Evolutionary conservation across 805 yeast genomes (phyloP).

Genomic region (Candida insectalens): DNA sequence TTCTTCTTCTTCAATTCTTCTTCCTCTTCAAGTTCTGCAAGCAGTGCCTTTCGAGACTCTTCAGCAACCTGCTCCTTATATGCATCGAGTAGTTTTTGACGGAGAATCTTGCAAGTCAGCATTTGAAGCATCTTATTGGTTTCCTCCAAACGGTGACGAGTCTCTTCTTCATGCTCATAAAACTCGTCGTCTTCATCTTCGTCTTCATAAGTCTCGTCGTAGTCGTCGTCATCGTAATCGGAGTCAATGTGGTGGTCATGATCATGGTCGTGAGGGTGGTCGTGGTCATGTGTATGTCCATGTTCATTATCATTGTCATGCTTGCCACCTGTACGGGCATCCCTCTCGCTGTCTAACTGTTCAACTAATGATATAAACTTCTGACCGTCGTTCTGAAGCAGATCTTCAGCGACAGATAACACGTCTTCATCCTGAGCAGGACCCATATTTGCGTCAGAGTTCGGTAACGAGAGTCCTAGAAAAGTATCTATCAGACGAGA

Average conservation of each 20-base stretch:
- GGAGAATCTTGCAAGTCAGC: constrained; percentile 70
- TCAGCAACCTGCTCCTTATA: constrained; percentile 76
- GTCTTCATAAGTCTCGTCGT: constrained; percentile 7
- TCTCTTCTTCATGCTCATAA: constrained; percentile 35
- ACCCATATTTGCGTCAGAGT: background rate
- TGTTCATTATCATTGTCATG: background rate
- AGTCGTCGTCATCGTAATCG: constrained; percentile 9
- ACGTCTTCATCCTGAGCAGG: constrained; percentile 6
- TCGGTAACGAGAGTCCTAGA: constrained; percentile 11
- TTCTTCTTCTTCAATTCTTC: constrained; percentile 53
- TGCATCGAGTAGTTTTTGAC: constrained; percentile 62
- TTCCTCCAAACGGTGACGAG: constrained; percentile 61
- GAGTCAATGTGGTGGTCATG: constrained; percentile 18
- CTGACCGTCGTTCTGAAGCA: constrained; percentile 68
- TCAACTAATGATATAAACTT: constrained; percentile 76
- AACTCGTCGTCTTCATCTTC: constrained; percentile 7
- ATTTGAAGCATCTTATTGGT: constrained; percentile 72
- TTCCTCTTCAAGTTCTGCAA: constrained; percentile 65
- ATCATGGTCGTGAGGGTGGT: background rate
- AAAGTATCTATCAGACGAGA: constrained; percentile 16
- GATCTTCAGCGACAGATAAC: constrained; percentile 62
- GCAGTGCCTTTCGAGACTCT: constrained; percentile 51
- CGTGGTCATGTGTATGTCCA: background rate
- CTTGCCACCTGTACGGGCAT: background rate
- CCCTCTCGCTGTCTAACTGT: constrained; percentile 43